These are phyloP conservation scores for Candida dendrica DNA, from an alignment of 805 yeast genomes.

Conservation along the genomic window DNA sequence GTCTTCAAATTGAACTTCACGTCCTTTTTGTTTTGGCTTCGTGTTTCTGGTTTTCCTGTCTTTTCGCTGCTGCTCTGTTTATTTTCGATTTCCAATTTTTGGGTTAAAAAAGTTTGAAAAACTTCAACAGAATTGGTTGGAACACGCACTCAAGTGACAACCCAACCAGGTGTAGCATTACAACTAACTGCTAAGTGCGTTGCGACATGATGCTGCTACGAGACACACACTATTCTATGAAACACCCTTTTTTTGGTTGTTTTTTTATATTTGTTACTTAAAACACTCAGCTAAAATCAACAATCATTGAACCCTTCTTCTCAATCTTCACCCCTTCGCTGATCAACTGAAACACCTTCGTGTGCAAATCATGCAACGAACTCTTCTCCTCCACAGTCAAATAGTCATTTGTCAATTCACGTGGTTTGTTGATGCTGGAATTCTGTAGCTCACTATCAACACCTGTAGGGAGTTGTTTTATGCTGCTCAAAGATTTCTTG, in stretches of 20 bases:
- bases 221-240: no score
- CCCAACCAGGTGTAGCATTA: no score
- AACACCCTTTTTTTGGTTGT: no score
- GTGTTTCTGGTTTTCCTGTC: not conserved
- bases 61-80: not conserved
- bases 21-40: not conserved
- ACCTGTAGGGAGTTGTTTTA: not conserved
- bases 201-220: not conserved
- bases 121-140: not conserved
- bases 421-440: not conserved
- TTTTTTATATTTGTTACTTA: no score
- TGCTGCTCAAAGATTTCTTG: conserved; percentile 9
- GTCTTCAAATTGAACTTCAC: not conserved
- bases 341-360: conserved; percentile 7
- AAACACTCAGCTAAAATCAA: conserved; percentile 5
- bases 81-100: not conserved
- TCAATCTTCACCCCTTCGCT: conserved; percentile 7
- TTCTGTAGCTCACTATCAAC: not conserved
- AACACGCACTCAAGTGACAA: not conserved
- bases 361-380: conserved; percentile 8
- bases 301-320: conserved; percentile 15
- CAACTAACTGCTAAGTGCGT: no score
- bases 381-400: conserved; percentile 10
- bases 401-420: not conserved
- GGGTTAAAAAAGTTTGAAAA: not conserved